Evolutionary conservation across 148 eudicot genomes (phyloP), one percentile per base, ranked within the genome.

Genomic region (Rhododendron henanense): DNA sequence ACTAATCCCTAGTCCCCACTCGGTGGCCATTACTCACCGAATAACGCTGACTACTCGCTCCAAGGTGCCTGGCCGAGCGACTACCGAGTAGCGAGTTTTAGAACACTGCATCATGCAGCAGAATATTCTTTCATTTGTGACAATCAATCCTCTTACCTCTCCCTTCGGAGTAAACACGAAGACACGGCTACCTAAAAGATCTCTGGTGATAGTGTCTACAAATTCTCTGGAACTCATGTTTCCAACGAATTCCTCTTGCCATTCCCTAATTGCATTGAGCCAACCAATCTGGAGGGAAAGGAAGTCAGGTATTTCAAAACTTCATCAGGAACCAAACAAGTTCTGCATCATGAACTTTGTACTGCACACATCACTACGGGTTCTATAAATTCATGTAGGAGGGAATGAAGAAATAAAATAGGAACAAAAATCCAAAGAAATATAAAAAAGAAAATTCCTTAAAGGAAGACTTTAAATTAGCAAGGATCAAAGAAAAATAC

Each of bases 181-280:
- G 84, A 97, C 94, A 79, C 99, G 95, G 89, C 98, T 97, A 82
- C 99, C 99, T 85, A 97, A 85, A 73, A 95, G 94, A 93, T 97
- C 99, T 84, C 95, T 90, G 85, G 99, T 97, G 84, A 97, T 85
- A 78, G 95, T 94, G 84, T 97, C 99, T 76, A 97, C 99, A 87
- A 97, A 97, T 89, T 97, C 99, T 91, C 99, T 94, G 18, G 99
- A 97, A 87, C 94, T 97, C 99, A 97, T 97, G 90, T 93, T 97
- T 73, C 99, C 99, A 84, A 97, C 99, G 89, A 97, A 97, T 90
- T 97, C 99, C 71, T 97, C 99, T 86, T 97, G 99, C 99, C 99
- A 97, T 88, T 97, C 98, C 88, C 96, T 93, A 83, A 97, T 97
- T 86, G 99, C 99, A 88, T 97, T 94, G 65, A 97, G 98, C 98